These are phyloP conservation scores for Penicillium roqueforti DNA, from an alignment of 495 filamentous ascomycete genomes.

Conservation along the genomic window DNA sequence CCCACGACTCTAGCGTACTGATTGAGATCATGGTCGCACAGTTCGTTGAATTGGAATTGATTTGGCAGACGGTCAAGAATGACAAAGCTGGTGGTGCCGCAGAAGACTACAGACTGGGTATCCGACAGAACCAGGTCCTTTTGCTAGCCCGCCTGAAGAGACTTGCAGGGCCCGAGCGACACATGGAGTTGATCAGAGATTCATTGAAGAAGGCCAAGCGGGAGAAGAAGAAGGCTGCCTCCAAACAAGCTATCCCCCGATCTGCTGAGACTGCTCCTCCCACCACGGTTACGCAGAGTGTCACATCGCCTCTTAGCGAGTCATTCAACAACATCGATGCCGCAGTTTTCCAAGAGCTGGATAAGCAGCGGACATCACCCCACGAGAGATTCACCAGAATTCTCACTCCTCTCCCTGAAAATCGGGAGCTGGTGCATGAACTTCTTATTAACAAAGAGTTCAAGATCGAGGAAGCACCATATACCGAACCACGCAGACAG, in stretches of 20 bases:
- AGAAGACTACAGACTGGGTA: slow-evolving; percentile 86
- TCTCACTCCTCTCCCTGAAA: slow-evolving; percentile 70
- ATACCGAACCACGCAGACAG: slow-evolving; percentile 47
- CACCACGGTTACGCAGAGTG: slow-evolving; percentile 36
- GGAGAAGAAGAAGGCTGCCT: slow-evolving; percentile 52
- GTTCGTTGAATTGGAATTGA: slow-evolving; percentile 91
- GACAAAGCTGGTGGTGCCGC: slow-evolving; percentile 80
- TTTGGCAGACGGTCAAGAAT: slow-evolving; percentile 94
- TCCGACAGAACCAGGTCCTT: slow-evolving; percentile 87
- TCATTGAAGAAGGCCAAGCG: slow-evolving; percentile 76
- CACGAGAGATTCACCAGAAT: slow-evolving; percentile 49
- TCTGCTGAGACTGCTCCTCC: slow-evolving; percentile 38
- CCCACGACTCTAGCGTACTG: slow-evolving; percentile 80
- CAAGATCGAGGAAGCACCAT: slow-evolving; percentile 51
- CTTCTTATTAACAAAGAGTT: slow-evolving; percentile 87
- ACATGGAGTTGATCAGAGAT: slow-evolving; percentile 74
- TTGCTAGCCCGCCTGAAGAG: slow-evolving; percentile 85
- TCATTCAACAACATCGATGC: slow-evolving; percentile 41
- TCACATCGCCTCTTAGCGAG: slow-evolving; percentile 46
- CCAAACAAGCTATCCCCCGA: slow-evolving; percentile 59
- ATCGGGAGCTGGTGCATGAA: slow-evolving; percentile 84
- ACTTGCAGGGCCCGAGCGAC: slow-evolving; percentile 76
- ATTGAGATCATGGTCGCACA: slow-evolving; percentile 94
- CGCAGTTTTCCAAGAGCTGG: slow-evolving; percentile 36
- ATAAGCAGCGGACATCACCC: slow-evolving; percentile 34